Percentiles rank a stretch among this genome's conserved stretches.
Conservation (phyloP, 148 eudicot species). For the Camellia sinensis region DNA sequence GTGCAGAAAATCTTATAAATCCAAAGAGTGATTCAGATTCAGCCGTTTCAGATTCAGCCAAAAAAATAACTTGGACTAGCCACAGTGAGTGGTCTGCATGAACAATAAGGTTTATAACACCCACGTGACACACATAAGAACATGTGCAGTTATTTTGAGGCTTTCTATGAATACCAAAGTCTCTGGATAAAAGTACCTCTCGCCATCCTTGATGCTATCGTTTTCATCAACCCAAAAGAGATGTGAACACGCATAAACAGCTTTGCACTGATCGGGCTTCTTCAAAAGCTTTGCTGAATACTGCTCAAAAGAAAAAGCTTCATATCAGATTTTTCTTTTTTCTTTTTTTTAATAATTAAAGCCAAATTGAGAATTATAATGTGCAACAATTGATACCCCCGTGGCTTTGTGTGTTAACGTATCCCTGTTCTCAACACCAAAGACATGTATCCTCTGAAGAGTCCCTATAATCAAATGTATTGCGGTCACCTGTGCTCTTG, state of each 20-base stretch:
- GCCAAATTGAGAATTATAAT: not conserved
- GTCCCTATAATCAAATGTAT: constrained; percentile 86
- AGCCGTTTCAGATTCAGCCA: not conserved
- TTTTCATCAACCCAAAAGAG: constrained; percentile 92
- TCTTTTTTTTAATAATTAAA: not conserved
- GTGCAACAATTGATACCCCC: constrained; percentile 55
- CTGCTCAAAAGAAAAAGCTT: constrained; percentile 33
- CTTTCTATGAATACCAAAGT: not conserved
- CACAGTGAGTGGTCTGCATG: not conserved
- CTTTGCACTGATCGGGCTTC: constrained; percentile 98
- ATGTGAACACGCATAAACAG: constrained; percentile 94
- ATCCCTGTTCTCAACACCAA: constrained; percentile 97
- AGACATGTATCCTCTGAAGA: constrained; percentile 86
- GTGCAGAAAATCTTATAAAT: not conserved
- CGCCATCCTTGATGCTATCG: constrained; percentile 78
- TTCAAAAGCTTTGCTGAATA: constrained; percentile 98
- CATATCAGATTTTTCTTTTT: not conserved
- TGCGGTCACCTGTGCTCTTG: constrained; percentile 92
- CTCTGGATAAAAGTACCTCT: constrained; percentile 55
- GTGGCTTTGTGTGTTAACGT: constrained; percentile 97
- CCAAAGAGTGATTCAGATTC: not conserved
- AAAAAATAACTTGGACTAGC: not conserved
- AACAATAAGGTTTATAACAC: not conserved
- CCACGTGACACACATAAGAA: constrained; percentile 6
- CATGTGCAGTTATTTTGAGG: not conserved